Base-by-base conservation (phyloP, 2,329 filamentous ascomycete species). In the Aspergillus neotritici region DNA sequence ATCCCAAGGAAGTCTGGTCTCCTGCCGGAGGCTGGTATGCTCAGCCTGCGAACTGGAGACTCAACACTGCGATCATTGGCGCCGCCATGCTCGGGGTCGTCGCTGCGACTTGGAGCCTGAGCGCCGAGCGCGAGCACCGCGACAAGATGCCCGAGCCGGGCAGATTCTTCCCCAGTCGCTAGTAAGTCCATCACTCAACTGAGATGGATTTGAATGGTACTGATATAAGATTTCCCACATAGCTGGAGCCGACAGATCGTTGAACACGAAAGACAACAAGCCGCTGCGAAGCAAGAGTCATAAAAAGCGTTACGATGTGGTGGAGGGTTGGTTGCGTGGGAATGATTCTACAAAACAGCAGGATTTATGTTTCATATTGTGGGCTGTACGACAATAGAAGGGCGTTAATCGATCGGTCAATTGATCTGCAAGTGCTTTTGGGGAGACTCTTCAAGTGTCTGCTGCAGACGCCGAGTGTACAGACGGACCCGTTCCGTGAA, bases 1-100 rank as follows among this genome's bases (percentile, higher is more conserved):
- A 95, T 73, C 90, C 89, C 69, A 96, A 95, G 78, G 91, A 98
- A 78, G 88, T 98, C 78, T 98, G 93, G 93, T 97, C 93, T 63
- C 93, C 93, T 50, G 78, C 91, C 54, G 93, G 93, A 78, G 93
- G 93, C 71, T 98, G 93, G 93, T 98, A 98, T 72, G 75, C 84
- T 42, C 91, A 94, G 68, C 93, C 93, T 41, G 76, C 79, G 56
- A 98, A 98, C 78, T 98, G 93, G 93, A 93, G 86, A 68, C 73
- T 75, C 61, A 98, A 98, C 76, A 98, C 93, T 4, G 77, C 84
- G 43, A 75, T 93, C 55, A 82, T 89, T 64, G 79, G 79, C 47
- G 77, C 74, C 37, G 78, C 84, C 43, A 74, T 93, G 40, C 54
- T 84, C 54, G 83, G 85, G 51, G 76, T 94, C 53, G 75, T 78